A percentile compares a stretch with the other conserved stretches of the same genome.
Conservation (phyloP, 805 yeast species). For the Monosporozyma siamensis region DNA sequence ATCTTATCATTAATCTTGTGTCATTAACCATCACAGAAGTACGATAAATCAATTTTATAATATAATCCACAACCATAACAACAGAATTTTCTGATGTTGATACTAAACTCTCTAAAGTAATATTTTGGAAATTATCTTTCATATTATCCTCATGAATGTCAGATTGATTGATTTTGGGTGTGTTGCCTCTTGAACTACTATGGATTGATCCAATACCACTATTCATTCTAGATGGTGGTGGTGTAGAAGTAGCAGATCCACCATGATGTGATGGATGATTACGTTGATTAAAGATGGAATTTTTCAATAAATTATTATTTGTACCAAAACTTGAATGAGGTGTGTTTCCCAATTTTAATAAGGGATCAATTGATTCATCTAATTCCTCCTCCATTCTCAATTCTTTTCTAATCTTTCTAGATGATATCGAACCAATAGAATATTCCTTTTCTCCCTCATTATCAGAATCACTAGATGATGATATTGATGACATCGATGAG, state of each 20-base stretch:
- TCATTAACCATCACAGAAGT: slow-evolving; percentile 54
- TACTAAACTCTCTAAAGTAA: slow-evolving; percentile 48
- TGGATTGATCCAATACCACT: not conserved
- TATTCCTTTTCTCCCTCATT: slow-evolving; percentile 17
- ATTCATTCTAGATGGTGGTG: not conserved
- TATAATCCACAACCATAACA: slow-evolving; percentile 44
- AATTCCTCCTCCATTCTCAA: slow-evolving; percentile 16
- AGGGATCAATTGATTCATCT: slow-evolving; percentile 28
- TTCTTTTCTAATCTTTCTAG: slow-evolving; percentile 17
- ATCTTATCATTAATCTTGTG: slow-evolving; percentile 43
- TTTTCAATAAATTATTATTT: not conserved
- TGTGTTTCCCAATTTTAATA: slow-evolving; percentile 13
- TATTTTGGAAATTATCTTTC: not conserved
- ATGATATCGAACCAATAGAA: slow-evolving; percentile 23
- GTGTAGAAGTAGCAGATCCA: not conserved
- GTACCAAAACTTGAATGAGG: not conserved
- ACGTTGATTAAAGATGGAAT: not conserved
- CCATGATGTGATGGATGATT: not conserved
- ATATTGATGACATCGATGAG: too few relatives aligned
- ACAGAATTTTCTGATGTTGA: slow-evolving; percentile 33
- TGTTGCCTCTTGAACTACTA: too few relatives aligned
- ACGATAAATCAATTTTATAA: slow-evolving; percentile 53
- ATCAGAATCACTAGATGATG: slow-evolving; percentile 19
- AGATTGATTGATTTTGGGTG: too few relatives aligned
- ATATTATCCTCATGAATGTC: not conserved